Evolutionary conservation across 2,329 filamentous ascomycete genomes (phyloP).

Genomic region (Epichloe scottii): DNA sequence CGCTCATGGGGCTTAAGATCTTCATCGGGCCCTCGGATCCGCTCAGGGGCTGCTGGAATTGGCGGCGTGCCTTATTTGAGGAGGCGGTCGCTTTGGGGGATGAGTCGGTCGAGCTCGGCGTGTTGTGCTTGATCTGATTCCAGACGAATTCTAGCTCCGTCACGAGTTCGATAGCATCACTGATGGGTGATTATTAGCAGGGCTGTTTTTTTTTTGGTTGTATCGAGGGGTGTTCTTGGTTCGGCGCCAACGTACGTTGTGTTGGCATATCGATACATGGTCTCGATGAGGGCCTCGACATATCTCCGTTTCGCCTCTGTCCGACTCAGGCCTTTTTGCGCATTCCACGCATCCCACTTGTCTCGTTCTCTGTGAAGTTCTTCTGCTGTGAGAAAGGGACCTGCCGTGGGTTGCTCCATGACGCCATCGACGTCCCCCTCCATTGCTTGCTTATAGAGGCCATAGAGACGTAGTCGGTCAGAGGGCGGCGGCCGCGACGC

Average conservation of each 20-base stretch:
- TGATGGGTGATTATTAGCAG: conserved; percentile 14
- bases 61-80: conserved; percentile 20
- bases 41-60: conserved; percentile 33
- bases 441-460: conserved; percentile 98
- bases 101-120: conserved; percentile 48
- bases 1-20: conserved; percentile 74
- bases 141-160: conserved; percentile 97
- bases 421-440: conserved; percentile 93
- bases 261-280: conserved; percentile 91
- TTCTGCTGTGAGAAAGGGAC: conserved; percentile 33
- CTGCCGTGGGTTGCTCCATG: conserved; percentile 63
- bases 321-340: conserved; percentile 67
- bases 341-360: conserved; percentile 93
- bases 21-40: conserved; percentile 47
- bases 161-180: conserved; percentile 76
- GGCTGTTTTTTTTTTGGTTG: neutral
- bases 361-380: conserved; percentile 47
- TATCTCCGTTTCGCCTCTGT: conserved; percentile 93
- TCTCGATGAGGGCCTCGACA: conserved; percentile 86
- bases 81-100: conserved; percentile 35
- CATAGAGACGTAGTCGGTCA: conserved; percentile 86
- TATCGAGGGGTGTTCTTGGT: neutral
- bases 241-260: conserved; percentile 47
- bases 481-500: conserved; percentile 74
- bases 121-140: conserved; percentile 91